Percentiles rank a stretch among this genome's conserved stretches.
These are phyloP conservation scores for Isatis lusitanica DNA, from an alignment of 441 rosid genomes.

Conservation along the genomic window DNA sequence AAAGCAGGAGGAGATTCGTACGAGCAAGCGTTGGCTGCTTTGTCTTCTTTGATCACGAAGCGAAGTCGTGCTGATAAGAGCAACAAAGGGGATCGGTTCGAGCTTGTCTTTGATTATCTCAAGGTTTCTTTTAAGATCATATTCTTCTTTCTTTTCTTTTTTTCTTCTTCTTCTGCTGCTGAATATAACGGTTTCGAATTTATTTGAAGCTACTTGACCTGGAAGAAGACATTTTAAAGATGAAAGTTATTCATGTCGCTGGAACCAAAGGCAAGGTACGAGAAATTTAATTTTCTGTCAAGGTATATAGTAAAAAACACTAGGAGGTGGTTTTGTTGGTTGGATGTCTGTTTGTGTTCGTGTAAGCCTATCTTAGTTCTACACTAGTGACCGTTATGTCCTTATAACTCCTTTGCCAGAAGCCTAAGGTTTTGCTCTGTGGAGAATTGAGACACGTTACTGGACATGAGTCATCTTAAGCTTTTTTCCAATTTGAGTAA, in stretches of 20 bases:
- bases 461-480: slow-evolving; percentile 16
- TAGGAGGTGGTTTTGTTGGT: slow-evolving; percentile 13
- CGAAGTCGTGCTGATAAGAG: slow-evolving; percentile 85
- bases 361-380: slow-evolving; percentile 8
- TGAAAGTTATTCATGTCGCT: slow-evolving; percentile 94
- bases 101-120: slow-evolving; percentile 76
- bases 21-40: slow-evolving; percentile 77
- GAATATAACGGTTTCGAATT: neutral
- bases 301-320: no score
- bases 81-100: slow-evolving; percentile 79
- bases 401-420: slow-evolving; percentile 19
- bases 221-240: slow-evolving; percentile 68
- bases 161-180: neutral
- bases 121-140: slow-evolving; percentile 44
- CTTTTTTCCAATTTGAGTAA: slow-evolving; percentile 7
- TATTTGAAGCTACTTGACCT: slow-evolving; percentile 65
- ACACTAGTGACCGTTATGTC: slow-evolving; percentile 17
- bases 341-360: neutral
- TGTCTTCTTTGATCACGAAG: slow-evolving; percentile 86
- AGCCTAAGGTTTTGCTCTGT: slow-evolving; percentile 13
- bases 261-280: slow-evolving; percentile 97
- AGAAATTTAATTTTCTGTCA: neutral
- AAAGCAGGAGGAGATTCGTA: slow-evolving; percentile 39
- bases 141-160: neutral
- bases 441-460: slow-evolving; percentile 24